Evolutionary conservation across 495 filamentous ascomycete genomes (phyloP).

Genomic region (Penicillium turbatum): DNA sequence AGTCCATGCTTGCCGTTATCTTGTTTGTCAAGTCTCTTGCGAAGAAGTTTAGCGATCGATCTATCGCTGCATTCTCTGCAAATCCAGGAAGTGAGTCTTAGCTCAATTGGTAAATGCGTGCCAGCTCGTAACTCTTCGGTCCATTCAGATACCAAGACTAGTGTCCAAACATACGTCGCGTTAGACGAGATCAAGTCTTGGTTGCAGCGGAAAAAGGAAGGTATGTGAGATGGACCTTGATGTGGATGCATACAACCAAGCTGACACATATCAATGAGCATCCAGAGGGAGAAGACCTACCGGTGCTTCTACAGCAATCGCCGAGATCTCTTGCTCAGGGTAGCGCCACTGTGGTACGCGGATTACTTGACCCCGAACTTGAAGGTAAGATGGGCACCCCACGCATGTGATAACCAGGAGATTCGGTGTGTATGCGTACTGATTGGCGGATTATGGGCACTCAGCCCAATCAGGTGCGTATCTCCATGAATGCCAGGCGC

Average conservation of each 20-base stretch:
- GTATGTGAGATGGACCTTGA: constrained; percentile 1
- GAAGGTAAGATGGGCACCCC: constrained; percentile 13
- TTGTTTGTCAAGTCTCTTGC: constrained; percentile 23
- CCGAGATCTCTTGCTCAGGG: constrained; percentile 21
- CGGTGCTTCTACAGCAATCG: constrained; percentile 21
- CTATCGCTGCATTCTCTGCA: constrained; percentile 19
- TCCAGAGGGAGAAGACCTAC: constrained; percentile 18
- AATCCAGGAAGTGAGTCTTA: constrained; percentile 24
- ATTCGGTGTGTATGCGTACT: neutral
- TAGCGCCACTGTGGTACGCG: constrained; percentile 20
- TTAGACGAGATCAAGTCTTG: constrained; percentile 21
- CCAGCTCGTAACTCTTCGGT: neutral
- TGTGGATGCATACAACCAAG: neutral
- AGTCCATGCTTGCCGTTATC: constrained; percentile 29
- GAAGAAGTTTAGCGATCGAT: constrained; percentile 1
- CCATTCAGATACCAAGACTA: constrained; percentile 20
- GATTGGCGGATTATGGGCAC: neutral
- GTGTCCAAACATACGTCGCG: constrained; percentile 15
- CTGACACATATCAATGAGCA: neutral
- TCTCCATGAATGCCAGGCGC: constrained; percentile 32
- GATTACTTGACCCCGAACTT: constrained; percentile 22
- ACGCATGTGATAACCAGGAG: neutral
- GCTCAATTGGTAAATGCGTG: neutral
- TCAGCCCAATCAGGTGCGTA: constrained; percentile 26
- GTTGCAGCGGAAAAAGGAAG: constrained; percentile 22